These are phyloP conservation scores for Aspergillus heteromorphus DNA, from an alignment of 495 filamentous ascomycete genomes.

Conservation along the genomic window DNA sequence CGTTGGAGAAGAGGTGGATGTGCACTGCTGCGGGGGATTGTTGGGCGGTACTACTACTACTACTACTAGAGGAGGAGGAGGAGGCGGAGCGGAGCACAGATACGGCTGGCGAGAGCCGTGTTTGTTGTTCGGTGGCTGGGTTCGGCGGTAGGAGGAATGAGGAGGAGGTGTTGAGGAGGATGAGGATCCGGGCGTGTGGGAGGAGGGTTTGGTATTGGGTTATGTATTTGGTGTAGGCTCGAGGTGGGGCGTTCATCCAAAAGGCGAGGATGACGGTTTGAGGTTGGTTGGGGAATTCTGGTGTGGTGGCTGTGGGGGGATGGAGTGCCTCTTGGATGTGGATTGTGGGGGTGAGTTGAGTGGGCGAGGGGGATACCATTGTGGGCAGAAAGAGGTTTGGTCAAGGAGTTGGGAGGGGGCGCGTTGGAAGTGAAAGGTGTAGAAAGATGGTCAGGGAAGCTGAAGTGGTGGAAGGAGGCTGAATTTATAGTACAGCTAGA, in stretches of 20 bases:
- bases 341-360: slow-evolving; percentile 28
- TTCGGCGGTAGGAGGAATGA: slow-evolving; percentile 33
- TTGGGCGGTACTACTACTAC: slow-evolving; percentile 16
- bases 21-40: slow-evolving; percentile 17
- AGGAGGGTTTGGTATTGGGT: slow-evolving; percentile 30
- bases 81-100: slow-evolving; percentile 24
- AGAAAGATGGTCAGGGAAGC: not conserved
- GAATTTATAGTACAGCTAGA: too few relatives aligned
- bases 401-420: not conserved
- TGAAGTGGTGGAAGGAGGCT: not conserved
- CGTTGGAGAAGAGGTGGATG: slow-evolving; percentile 44
- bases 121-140: slow-evolving; percentile 21
- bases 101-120: slow-evolving; percentile 34
- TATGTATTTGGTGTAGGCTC: slow-evolving; percentile 35
- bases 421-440: not conserved
- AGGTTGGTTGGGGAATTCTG: slow-evolving; percentile 6
- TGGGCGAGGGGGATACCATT: slow-evolving; percentile 6
- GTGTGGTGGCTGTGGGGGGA: not conserved
- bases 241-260: slow-evolving; percentile 41
- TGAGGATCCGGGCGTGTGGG: slow-evolving; percentile 37
- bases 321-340: slow-evolving; percentile 27
- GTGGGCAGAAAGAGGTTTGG: not conserved
- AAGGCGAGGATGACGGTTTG: slow-evolving; percentile 35
- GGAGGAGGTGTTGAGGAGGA: slow-evolving; percentile 30
- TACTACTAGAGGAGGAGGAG: not conserved